Conservation (phyloP, 371 early-diverging fungal species). For the Mucor indicus region DNA sequence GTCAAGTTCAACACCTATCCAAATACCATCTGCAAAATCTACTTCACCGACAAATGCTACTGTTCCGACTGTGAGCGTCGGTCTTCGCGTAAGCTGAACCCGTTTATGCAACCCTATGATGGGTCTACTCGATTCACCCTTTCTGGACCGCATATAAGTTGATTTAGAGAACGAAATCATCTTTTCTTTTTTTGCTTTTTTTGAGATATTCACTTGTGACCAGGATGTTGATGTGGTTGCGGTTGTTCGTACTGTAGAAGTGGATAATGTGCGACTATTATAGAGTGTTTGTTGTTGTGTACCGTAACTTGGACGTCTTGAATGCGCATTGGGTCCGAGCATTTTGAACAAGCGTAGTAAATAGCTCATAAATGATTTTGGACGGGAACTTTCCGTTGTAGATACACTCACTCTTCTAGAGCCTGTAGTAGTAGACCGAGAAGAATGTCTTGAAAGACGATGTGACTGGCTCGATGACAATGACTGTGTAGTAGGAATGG, state of each 20-base stretch:
- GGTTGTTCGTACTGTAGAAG: constrained; percentile 5
- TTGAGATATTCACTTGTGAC: constrained; percentile 6
- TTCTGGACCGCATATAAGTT: no score
- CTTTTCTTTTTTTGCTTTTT: not conserved
- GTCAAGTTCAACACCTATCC: constrained; percentile 40
- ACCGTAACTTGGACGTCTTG: not conserved
- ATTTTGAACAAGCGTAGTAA: constrained; percentile 3
- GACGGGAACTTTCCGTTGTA: not conserved
- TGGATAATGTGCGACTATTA: constrained; percentile 2
- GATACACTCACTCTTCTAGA: constrained; percentile 3
- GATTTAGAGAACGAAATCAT: not conserved
- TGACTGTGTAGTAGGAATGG: constrained; percentile 5
- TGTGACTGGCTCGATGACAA: constrained; percentile 5
- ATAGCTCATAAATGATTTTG: not conserved
- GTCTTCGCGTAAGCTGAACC: constrained; percentile 13
- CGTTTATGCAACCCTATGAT: constrained; percentile 11
- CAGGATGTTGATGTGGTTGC: constrained; percentile 5
- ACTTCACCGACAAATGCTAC: constrained; percentile 26
- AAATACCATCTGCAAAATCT: constrained; percentile 29
- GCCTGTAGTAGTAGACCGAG: constrained; percentile 5
- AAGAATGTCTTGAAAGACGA: constrained; percentile 14
- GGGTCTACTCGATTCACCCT: constrained; percentile 5
- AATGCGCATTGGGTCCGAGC: not conserved
- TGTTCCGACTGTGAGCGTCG: constrained; percentile 17
- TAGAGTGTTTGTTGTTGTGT: not conserved